Evolutionary conservation across 2,329 filamentous ascomycete genomes (phyloP), one percentile per base, ranked within the genome.

Genomic region (Blumeria graminis): DNA sequence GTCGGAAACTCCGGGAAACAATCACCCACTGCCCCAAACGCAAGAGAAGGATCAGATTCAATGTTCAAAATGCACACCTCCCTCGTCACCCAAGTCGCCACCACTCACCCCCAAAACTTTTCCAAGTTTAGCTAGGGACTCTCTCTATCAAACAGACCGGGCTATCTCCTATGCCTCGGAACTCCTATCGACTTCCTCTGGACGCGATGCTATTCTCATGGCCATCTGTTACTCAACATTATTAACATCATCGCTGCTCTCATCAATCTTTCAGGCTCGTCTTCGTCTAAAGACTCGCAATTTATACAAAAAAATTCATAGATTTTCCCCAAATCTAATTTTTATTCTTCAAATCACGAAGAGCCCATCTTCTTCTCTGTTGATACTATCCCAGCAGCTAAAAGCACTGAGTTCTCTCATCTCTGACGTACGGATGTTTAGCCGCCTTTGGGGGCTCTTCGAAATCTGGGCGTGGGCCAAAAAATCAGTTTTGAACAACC

Each of bases 151-250:
- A 57, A 64, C 63, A 32, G 65, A 67, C 55, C 52, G 39, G 9
- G 60, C 57, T 65, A 67, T 81, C 60, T 65, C 71, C 32, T 74
- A 75, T 67, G 71, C 81, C 53, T 70, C 74, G 64, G 79, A 79
- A 61, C 77, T 84, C 65, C 72, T 87, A 62, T 75, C 78, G 60
- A 83, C 81, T 9, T 78, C 83, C 48, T 68, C 75, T 38, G 83
- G 84, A 64, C 78, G 82, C 67, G 84, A 88, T 69, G 76, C 77
- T 53, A 72, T 81, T 59, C 78, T 89, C 62, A 76, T 82, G 60
- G 77, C 82, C 61, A 67, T 81, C 59, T 78, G 81, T 70, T 90
- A 89, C 71, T 70, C 74, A 58, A 74, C 81, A 56, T 79, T 77
- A 59, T 68, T 81, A 56, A 64, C 71, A 54, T 72, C 74, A 58